Evolutionary conservation across 2,329 filamentous ascomycete genomes (phyloP).

Genomic region (Penicillium paneum): DNA sequence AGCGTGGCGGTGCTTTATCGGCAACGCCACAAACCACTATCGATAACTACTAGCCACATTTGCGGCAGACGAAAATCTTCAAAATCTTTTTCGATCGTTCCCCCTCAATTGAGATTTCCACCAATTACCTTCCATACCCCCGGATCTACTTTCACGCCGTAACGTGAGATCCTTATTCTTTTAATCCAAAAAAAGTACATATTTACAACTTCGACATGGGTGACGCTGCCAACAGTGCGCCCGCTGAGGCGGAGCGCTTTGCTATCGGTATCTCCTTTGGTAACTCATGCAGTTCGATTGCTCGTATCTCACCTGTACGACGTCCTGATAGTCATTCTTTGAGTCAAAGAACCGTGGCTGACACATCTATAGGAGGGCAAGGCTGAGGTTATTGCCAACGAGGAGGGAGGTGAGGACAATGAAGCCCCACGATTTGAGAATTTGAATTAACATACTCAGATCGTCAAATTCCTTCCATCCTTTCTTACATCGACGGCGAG

Average conservation of each 20-base stretch:
- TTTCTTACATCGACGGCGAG: conserved; percentile 93
- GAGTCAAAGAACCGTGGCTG: conserved; percentile 1
- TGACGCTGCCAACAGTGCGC: conserved; percentile 53
- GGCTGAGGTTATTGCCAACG: conserved; percentile 96
- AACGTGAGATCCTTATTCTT: conserved; percentile 14
- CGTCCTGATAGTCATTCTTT: conserved; percentile 21
- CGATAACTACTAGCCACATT: conserved; percentile 38
- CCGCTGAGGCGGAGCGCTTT: conserved; percentile 51
- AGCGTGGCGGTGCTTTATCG: not conserved
- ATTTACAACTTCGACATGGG: conserved; percentile 39
- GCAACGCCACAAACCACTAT: conserved; percentile 31
- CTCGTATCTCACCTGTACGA: conserved; percentile 68
- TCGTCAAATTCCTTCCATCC: conserved; percentile 89
- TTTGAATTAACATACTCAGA: conserved; percentile 53
- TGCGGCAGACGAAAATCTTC: conserved; percentile 30
- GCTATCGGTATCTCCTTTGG: conserved; percentile 97
- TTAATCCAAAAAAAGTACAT: conserved; percentile 9
- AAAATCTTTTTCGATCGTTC: conserved; percentile 34
- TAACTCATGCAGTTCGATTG: conserved; percentile 98
- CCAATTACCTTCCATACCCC: conserved; percentile 20
- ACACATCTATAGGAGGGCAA: conserved; percentile 68
- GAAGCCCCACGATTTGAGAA: conserved; percentile 5
- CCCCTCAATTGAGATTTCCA: conserved; percentile 22
- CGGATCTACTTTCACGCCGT: conserved; percentile 15
- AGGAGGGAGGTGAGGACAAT: conserved; percentile 75